A percentile compares a stretch with the other conserved stretches of the same genome.
Evolutionary conservation across 306 rosid genomes (phyloP).

Genomic region (Medicago ruthenica): DNA sequence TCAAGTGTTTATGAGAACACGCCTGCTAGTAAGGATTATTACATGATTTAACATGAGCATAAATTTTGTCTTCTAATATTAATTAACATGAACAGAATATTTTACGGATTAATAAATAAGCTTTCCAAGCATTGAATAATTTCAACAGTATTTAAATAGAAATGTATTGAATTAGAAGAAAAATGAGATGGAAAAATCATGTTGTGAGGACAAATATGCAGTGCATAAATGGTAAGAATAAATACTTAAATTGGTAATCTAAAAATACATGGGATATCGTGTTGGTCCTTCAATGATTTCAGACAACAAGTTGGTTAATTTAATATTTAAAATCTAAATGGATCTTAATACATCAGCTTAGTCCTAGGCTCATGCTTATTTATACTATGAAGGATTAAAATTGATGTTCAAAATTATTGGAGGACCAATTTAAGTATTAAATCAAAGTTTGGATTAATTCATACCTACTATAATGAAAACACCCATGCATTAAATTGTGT

Average conservation of each 20-base stretch:
- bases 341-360: constrained; percentile 2
- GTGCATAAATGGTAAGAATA: constrained; percentile 14
- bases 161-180: constrained; percentile 14
- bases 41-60: constrained; percentile 32
- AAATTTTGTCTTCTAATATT: background rate
- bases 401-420: background rate
- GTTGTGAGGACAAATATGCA: background rate
- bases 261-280: constrained; percentile 1
- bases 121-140: constrained; percentile 14
- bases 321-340: background rate
- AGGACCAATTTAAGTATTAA: background rate
- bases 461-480: constrained; percentile 19
- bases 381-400: background rate
- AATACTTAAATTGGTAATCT: background rate
- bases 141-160: constrained; percentile 23
- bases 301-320: constrained; percentile 5
- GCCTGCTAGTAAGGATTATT: constrained; percentile 16
- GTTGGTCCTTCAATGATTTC: background rate
- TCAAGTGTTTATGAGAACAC: constrained; percentile 2
- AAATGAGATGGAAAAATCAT: constrained; percentile 1
- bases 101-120: constrained; percentile 26
- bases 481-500: constrained; percentile 23
- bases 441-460: constrained; percentile 3
- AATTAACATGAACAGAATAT: constrained; percentile 5
- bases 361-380: background rate